Base-by-base conservation (phyloP, 768 basidiomycete species). In the Gyrodon lividus region DNA sequence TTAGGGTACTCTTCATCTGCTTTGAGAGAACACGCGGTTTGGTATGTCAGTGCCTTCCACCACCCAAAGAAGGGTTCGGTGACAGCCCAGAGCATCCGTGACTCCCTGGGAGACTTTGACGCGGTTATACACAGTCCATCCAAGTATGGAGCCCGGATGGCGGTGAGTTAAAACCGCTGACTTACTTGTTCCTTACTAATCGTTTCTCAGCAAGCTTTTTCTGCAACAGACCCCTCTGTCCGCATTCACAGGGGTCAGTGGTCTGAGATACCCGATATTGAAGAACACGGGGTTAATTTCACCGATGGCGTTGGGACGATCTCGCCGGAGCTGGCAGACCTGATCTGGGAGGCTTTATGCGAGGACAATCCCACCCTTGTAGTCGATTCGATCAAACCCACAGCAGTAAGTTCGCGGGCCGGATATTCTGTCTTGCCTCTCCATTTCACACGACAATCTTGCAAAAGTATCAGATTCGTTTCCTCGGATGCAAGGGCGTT, bases 261-360 rank as follows among this genome's bases (percentile, higher is more conserved):
- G 83, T 77, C 82, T 44, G 71, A 76, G 49, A 76, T 89, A 41
- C 61, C 65, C 0, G 90, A 92, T 62, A 69, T 90, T 10, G 74
- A 74, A 14, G 56, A 63, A 12, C 66, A 72, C 20, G 59, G 65
- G 54, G 22, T 76, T 75, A 53, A 76, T 20, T 84, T 83, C 62
- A 92, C 90, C 0, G 91, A 93, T 50, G 91, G 91, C 24, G 81
- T 87, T 10, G 91, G 91, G 2, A 89, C 89, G 0, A 88, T 92
- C 43, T 87, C 89, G 1, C 68, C 70, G 17, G 70, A 72, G 20
- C 71, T 92, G 4, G 80, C 74, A 0, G 64, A 82, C 35, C 69
- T 62, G 58, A 86, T 93, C 28, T 91, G 85, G 83, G 54, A 61
- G 12, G 73, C 71, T 4, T 64, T 84, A 14, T 82, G 83, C 48